These are phyloP conservation scores for Eimeria zaria DNA, from an alignment of 169 alveolate genomes.

Conservation along the genomic window DNA sequence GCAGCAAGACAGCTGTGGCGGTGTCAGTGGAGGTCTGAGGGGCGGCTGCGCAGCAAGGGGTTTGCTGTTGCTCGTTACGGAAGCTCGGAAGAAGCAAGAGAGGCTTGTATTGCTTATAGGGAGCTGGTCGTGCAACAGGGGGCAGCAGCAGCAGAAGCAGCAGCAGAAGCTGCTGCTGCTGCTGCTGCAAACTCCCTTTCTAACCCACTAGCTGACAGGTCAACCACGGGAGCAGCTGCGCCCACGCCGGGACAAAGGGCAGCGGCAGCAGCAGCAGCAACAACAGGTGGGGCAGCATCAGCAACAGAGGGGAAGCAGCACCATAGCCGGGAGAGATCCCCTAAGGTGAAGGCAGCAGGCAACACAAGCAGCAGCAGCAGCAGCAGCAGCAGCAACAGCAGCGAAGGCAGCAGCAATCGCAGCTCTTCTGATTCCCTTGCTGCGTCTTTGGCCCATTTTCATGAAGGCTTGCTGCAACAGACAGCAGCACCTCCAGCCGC, in stretches of 20 bases:
- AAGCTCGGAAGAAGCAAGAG: conserved; percentile 92
- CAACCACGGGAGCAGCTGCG: not conserved
- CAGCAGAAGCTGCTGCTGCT: conserved; percentile 1
- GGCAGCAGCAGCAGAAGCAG: conserved; percentile 32
- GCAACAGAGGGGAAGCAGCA: not conserved
- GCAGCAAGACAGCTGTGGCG: conserved; percentile 93
- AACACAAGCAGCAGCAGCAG: not conserved
- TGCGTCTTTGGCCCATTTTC: not conserved
- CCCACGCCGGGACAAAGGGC: not conserved
- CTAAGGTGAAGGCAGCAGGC: conserved; percentile 9
- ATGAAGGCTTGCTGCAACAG: not conserved
- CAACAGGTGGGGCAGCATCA: conserved; percentile 55
- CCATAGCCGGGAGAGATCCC: not conserved
- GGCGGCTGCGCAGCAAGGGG: conserved; percentile 93
- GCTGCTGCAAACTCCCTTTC: not conserved
- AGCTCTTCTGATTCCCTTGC: not conserved
- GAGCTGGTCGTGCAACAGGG: conserved; percentile 26
- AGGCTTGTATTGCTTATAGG: conserved; percentile 90
- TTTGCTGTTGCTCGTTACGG: conserved; percentile 91
- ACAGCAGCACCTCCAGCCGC: not conserved
- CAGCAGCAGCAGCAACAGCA: conserved; percentile 10
- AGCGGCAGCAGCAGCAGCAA: conserved; percentile 15
- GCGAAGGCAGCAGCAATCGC: not conserved
- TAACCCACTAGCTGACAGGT: not conserved
- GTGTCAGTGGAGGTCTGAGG: conserved; percentile 95